A percentile compares a stretch with the other conserved stretches of the same genome.
These are phyloP conservation scores for Cladosporium oxysporum DNA, from an alignment of 2,329 filamentous ascomycete species.

Conservation along the genomic window DNA sequence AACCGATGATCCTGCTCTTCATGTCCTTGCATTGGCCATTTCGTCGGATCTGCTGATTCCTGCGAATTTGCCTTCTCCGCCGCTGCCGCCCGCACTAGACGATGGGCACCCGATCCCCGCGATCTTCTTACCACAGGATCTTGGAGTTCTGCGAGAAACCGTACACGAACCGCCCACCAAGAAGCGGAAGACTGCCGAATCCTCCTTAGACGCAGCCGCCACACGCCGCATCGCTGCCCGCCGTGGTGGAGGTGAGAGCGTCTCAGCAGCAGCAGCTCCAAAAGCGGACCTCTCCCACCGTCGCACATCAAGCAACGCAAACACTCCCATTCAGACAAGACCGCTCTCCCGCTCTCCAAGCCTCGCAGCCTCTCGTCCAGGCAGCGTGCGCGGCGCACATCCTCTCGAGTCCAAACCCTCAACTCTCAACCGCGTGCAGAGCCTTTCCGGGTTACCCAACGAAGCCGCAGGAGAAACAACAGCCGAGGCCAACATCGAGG, in stretches of 20 bases:
- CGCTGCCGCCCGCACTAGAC: conserved; percentile 28
- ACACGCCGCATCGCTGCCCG: conserved; percentile 46
- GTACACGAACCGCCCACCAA: conserved; percentile 32
- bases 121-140: conserved; percentile 27
- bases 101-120: conserved; percentile 23
- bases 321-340: conserved; percentile 28
- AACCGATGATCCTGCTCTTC: conserved; percentile 22
- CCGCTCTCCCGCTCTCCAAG: conserved; percentile 36
- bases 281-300: conserved; percentile 38
- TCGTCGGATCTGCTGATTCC: conserved; percentile 44
- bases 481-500: conserved; percentile 24
- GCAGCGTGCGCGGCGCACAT: conserved; percentile 25
- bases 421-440: conserved; percentile 31
- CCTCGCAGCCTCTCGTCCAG: conserved; percentile 29
- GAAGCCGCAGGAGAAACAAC: background rate
- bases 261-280: conserved; percentile 44
- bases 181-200: conserved; percentile 46
- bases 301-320: conserved; percentile 29
- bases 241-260: conserved; percentile 45
- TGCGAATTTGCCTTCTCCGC: conserved; percentile 25
- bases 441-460: conserved; percentile 19
- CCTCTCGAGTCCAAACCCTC: conserved; percentile 27
- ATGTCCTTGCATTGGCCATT: conserved; percentile 45
- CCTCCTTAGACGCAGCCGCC: conserved; percentile 52
- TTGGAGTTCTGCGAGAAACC: conserved; percentile 20